Base-by-base conservation (phyloP, 78 protist species). In the Isochrysis galbana region DNA sequence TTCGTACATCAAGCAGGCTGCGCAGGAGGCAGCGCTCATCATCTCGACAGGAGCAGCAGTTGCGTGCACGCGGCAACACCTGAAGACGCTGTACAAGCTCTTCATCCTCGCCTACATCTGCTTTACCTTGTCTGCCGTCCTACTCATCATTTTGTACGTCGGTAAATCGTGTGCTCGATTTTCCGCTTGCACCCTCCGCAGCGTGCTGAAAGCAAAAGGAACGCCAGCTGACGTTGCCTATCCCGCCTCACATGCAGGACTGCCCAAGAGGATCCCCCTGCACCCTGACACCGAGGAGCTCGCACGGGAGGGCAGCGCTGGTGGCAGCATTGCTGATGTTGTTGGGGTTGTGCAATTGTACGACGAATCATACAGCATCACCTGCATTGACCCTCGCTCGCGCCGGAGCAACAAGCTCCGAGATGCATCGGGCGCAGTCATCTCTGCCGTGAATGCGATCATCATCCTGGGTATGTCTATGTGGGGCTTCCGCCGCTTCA, bases 1-100 rank as follows among this genome's bases (percentile, higher is more conserved):
- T 21, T 70, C 80, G 44, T 70, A n/a, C 80, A 70, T 70, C 80
- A 70, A 70, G 80, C 84, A 77, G 84, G 84, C 84, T 42, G 5
- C 84, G 44, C 84, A 34, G 84, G n/a, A 21, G n/a, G 84, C 84
- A n/a, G 84, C 84, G 44, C 84, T 77, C 29, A 36, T 39, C 84
- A 46, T 77, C n/a, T 19, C n/a, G 34, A 77, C 84, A 22, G 84
- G 84, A 22, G 84, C 84, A 23, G 84, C 84, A 42, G 84, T 77
- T 46, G 84, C 84, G n/a, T 22, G 34, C 46, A 77, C 84, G 84
- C 45, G 46, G 34, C 10, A 34, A n/a, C 84, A 77, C 84, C 44
- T 34, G n/a, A 25, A 34, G 14, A 39, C 23, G 23, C 44, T 39
- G 34, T 17, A 61, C 74, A 2, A 61, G 5, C 26, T 26, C 74